A percentile compares a stretch with the other conserved stretches of the same genome.
Conservation (phyloP, 1,284 basidiomycete genomes). For the Gomphus bonarii region DNA sequence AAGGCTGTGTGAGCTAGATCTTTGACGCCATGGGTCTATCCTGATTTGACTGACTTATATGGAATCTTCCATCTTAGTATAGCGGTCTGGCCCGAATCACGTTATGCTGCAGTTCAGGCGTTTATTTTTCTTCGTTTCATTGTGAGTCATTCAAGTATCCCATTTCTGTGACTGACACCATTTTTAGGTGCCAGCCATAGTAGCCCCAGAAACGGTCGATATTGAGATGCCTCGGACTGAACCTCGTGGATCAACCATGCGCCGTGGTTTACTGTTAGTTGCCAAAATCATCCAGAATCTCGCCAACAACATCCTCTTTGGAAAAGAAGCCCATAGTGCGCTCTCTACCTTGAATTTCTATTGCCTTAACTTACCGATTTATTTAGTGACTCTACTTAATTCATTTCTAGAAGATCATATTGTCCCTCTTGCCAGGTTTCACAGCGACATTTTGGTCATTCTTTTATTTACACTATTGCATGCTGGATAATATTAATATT, state of each 20-base stretch:
- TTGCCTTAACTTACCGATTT: background rate
- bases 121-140: slow-evolving; percentile 76
- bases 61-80: slow-evolving; percentile 26
- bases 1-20: slow-evolving; percentile 57
- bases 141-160: slow-evolving; percentile 21
- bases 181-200: slow-evolving; percentile 54
- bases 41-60: slow-evolving; percentile 6
- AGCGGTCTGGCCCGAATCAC: slow-evolving; percentile 72
- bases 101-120: slow-evolving; percentile 80
- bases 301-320: slow-evolving; percentile 88
- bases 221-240: slow-evolving; percentile 55
- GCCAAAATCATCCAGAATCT: slow-evolving; percentile 89
- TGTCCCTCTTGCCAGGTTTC: slow-evolving; percentile 69
- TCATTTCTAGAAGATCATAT: slow-evolving; percentile 72
- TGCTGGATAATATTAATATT: background rate
- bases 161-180: slow-evolving; percentile 15
- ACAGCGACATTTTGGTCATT: slow-evolving; percentile 71
- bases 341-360: background rate
- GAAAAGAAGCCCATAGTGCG: slow-evolving; percentile 66
- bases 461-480: background rate
- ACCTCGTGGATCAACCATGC: slow-evolving; percentile 28
- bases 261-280: slow-evolving; percentile 74
- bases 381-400: slow-evolving; percentile 59
- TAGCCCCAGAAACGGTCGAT: slow-evolving; percentile 77
- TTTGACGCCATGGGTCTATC: background rate